Conservation (phyloP, 2,329 filamentous ascomycete genomes). For the Ophiocordyceps australis region DNA sequence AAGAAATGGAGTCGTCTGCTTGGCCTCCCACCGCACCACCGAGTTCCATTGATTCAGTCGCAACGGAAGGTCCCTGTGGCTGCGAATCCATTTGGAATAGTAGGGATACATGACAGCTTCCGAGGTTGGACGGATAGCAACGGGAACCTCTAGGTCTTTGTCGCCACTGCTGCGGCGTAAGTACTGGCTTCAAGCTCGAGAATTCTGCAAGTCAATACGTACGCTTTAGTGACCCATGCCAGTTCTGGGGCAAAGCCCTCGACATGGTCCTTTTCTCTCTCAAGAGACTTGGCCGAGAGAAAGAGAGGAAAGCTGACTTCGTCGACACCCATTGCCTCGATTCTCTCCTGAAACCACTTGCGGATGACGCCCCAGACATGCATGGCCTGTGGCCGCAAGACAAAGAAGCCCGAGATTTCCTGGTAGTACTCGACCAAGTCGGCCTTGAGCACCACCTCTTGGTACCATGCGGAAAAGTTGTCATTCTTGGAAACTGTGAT, state of each 20-base stretch:
- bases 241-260: slow-evolving; percentile 95
- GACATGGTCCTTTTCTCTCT: slow-evolving; percentile 85
- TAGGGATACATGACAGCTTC: slow-evolving; percentile 87
- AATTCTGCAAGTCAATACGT: slow-evolving; percentile 21
- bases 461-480: slow-evolving; percentile 91
- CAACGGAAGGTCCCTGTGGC: slow-evolving; percentile 84
- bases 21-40: slow-evolving; percentile 85
- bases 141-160: slow-evolving; percentile 71
- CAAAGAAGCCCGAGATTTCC: slow-evolving; percentile 93
- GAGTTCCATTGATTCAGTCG: slow-evolving; percentile 98
- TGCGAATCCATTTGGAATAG: slow-evolving; percentile 93
- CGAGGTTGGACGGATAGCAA: slow-evolving; percentile 49
- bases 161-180: slow-evolving; percentile 63
- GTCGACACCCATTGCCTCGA: slow-evolving; percentile 82
- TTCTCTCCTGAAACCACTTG: slow-evolving; percentile 52
- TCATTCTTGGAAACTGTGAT: slow-evolving; percentile 74
- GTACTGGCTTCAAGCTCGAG: too few species aligned
- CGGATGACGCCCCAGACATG: slow-evolving; percentile 49
- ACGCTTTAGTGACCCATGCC: slow-evolving; percentile 76
- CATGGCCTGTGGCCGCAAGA: slow-evolving; percentile 58
- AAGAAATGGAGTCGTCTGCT: slow-evolving; percentile 76
- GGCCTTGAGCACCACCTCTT: slow-evolving; percentile 91
- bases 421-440: slow-evolving; percentile 94
- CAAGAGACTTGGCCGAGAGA: slow-evolving; percentile 75
- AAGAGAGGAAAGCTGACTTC: slow-evolving; percentile 97